Conservation (phyloP, 106 monocot species). For the Allium cepa region DNA sequence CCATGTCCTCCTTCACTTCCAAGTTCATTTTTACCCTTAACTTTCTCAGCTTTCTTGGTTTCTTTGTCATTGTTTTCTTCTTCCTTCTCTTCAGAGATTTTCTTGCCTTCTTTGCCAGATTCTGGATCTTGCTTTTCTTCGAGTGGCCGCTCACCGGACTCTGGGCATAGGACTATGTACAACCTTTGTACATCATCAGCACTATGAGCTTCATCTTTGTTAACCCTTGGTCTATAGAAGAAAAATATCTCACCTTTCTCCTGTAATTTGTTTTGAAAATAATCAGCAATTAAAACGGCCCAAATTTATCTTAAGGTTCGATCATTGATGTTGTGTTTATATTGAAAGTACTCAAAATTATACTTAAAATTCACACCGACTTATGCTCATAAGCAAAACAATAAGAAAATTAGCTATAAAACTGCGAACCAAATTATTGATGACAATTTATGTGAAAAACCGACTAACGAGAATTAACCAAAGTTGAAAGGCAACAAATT, state of each 20-base stretch:
- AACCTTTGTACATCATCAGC: slow-evolving; percentile 58
- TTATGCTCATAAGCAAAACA: neutral
- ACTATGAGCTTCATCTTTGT: slow-evolving; percentile 46
- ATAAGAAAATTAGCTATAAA: too few species aligned
- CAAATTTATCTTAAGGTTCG: neutral
- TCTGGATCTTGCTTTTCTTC: slow-evolving; percentile 53
- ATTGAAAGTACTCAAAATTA: neutral
- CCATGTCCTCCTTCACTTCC: slow-evolving; percentile 53
- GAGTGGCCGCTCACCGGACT: slow-evolving; percentile 29
- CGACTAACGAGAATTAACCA: neutral
- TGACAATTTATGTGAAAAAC: too few species aligned
- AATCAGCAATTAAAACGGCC: neutral
- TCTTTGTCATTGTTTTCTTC: slow-evolving; percentile 1
- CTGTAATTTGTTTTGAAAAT: slow-evolving; percentile 13
- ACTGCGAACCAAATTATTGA: too few species aligned
- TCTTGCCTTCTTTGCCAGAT: slow-evolving; percentile 53
- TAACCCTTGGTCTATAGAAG: slow-evolving; percentile 78
- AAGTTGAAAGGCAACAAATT: neutral
- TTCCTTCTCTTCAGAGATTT: slow-evolving; percentile 4
- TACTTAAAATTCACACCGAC: neutral
- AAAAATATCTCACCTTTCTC: slow-evolving; percentile 84
- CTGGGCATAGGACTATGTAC: slow-evolving; percentile 58
- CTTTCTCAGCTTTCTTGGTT: neutral
- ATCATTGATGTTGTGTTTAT: neutral
- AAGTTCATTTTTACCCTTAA: neutral